Base-by-base conservation (phyloP, 2,329 filamentous ascomycete genomes). In the Cercospora sp. region DNA sequence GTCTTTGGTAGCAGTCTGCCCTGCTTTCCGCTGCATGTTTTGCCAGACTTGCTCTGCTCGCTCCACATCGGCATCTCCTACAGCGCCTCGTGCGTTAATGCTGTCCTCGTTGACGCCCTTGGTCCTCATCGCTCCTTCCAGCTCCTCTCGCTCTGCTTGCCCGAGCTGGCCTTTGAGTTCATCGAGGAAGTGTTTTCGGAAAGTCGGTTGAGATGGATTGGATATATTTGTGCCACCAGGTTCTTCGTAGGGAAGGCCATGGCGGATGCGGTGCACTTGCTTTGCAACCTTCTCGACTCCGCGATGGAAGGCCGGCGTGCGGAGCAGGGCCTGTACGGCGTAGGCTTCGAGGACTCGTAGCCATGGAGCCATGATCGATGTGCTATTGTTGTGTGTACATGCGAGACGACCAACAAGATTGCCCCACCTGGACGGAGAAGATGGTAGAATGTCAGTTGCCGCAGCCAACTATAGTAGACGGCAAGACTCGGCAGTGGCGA, bases 281-380 rank as follows among this genome's bases (percentile, higher is more conserved):
- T 79, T 80, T 60, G 87, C 85, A 12, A 85, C 80, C 65, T 81
- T 81, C 26, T 83, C 81, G 18, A 88, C 84, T 28, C 74, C 80
- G 64, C 82, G 81, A 72, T 88, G 86, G 79, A 88, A 88, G 39
- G 80, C 75, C 2, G 84, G 84, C 64, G 84, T 87, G 63, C 79
- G 78, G 51, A 88, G 81, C 64, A 88, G 82, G 80, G 86, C 74
- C 48, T 75, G 70, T 8, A 73, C 75, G 60, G 70, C 67, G 68
- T 74, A 74, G 67, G 80, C 79, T 75, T 82, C 81, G 13, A 82
- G 75, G 13, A 81, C 64, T 42, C 74, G 74, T 23, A 81, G 71
- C 80, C 79, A 80, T 30, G 72, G 74, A 12, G 70, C 72, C 77
- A 80, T 77, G 30, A 12, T 57, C n/a, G 48, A 18, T 16, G 33